Conservation (phyloP, 495 filamentous ascomycete species). For the Neurospora terricola region DNA sequence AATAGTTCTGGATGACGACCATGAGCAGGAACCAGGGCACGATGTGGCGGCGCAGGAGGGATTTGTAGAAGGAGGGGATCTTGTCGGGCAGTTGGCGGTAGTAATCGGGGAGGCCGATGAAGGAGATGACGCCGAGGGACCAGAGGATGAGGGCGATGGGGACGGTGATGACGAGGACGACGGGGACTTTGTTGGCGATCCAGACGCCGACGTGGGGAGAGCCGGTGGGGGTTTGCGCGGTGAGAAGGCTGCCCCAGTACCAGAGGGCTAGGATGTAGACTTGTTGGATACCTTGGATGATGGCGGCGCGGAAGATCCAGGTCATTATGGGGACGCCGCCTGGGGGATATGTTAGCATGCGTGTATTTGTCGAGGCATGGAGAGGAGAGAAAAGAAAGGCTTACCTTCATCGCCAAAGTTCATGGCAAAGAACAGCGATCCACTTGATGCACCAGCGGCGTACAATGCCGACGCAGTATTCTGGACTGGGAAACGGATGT, state of each 20-base stretch:
- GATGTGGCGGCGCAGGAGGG: conserved; percentile 47
- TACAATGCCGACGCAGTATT: conserved; percentile 51
- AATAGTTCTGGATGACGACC: conserved; percentile 57
- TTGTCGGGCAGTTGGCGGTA: conserved; percentile 58
- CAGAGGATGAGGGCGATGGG: conserved; percentile 44
- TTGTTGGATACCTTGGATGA: conserved; percentile 55
- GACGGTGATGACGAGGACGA: conserved; percentile 35
- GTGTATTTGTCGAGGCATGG: background rate
- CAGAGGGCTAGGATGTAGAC: conserved; percentile 51
- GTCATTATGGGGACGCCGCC: conserved; percentile 45
- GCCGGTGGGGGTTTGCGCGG: conserved; percentile 6
- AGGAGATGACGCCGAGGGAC: conserved; percentile 39
- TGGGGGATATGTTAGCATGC: background rate
- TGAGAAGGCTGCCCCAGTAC: conserved; percentile 48
- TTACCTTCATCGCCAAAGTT: conserved; percentile 54
- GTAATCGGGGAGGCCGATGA: conserved; percentile 51
- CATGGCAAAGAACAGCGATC: conserved; percentile 53
- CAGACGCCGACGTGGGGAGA: conserved; percentile 1
- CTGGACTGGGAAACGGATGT: conserved; percentile 42
- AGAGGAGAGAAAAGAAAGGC: background rate
- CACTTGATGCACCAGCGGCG: conserved; percentile 46
- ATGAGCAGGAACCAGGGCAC: conserved; percentile 49
- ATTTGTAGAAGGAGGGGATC: conserved; percentile 50
- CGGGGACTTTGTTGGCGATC: conserved; percentile 19
- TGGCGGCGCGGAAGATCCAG: conserved; percentile 55